Percentiles rank a stretch among this genome's conserved stretches.
phyloP scores from a whole-genome alignment of 2,329 filamentous ascomycete genomes.

The Pyricularia sp. region DNA sequence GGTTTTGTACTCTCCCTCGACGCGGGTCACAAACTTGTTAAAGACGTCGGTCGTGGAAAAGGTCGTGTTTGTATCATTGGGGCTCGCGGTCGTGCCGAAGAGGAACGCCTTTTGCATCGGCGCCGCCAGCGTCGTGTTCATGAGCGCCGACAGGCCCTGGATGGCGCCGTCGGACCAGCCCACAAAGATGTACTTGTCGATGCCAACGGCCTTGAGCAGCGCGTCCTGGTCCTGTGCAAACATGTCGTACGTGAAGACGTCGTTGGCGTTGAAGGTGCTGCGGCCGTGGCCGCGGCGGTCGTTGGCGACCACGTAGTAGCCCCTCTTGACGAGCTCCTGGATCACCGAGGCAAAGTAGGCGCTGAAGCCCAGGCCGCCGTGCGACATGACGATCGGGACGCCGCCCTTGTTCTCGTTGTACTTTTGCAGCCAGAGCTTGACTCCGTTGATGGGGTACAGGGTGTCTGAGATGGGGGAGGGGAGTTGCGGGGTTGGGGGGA shows the following conservation, averaged over 20 bases:
- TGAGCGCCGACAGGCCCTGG: constrained; percentile 25
- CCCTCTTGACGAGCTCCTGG: constrained; percentile 19
- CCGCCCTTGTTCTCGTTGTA: constrained; percentile 25
- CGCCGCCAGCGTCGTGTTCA: constrained; percentile 19
- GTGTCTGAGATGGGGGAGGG: constrained; percentile 22
- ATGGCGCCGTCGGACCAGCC: constrained; percentile 32
- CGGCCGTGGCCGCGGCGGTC: constrained; percentile 32
- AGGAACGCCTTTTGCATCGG: constrained; percentile 29
- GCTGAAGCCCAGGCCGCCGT: constrained; percentile 31
- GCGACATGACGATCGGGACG: constrained; percentile 26
- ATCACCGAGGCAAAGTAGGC: constrained; percentile 30
- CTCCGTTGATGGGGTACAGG: constrained; percentile 23
- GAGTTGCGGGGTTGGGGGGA: constrained; percentile 27
- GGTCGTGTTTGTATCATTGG: constrained; percentile 24
- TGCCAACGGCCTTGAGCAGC: constrained; percentile 19
- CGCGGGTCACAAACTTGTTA: constrained; percentile 23
- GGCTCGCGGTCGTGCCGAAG: constrained; percentile 24
- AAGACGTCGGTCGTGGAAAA: constrained; percentile 24
- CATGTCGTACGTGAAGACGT: constrained; percentile 27
- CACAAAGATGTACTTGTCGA: constrained; percentile 23
- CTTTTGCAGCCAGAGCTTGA: constrained; percentile 29
- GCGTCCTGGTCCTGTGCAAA: constrained; percentile 26
- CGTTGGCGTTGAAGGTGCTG: constrained; percentile 23
- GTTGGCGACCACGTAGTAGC: constrained; percentile 27
- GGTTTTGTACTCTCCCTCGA: constrained; percentile 22